A percentile compares a stretch with the other conserved stretches of the same genome.
Evolutionary conservation across 768 basidiomycete genomes (phyloP).

Genomic region (Mycena galopus): DNA sequence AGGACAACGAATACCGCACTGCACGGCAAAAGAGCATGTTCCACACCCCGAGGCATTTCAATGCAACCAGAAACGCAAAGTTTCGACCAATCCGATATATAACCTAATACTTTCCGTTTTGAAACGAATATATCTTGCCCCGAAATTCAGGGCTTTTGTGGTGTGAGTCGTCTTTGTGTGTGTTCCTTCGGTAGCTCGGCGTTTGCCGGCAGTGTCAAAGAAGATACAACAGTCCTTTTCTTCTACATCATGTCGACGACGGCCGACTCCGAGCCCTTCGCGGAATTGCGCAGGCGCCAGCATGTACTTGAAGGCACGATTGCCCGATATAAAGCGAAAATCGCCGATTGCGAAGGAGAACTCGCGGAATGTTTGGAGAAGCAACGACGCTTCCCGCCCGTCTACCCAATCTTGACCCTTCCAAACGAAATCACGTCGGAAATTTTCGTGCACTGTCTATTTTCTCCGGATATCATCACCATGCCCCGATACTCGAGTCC

Average conservation of each 20-base stretch:
- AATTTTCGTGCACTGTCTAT: constrained; percentile 17
- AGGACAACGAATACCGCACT: no score
- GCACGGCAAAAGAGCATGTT: no score
- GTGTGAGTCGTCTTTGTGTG: no score
- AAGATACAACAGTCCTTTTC: not conserved
- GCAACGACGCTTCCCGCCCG: not conserved
- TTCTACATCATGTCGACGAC: not conserved
- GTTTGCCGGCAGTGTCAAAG: no score
- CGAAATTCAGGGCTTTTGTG: no score
- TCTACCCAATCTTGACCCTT: not conserved
- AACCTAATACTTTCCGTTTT: no score
- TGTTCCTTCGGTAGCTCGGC: no score
- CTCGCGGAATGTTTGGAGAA: constrained; percentile 1
- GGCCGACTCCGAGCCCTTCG: not conserved
- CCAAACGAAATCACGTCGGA: constrained; percentile 17
- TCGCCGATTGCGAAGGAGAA: not conserved
- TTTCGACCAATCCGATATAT: no score
- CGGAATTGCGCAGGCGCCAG: not conserved
- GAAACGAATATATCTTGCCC: no score
- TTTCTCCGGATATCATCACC: not conserved
- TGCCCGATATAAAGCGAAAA: not conserved
- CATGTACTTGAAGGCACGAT: not conserved
- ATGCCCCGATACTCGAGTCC: not conserved
- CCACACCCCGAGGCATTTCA: no score
- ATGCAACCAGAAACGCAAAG: no score